These are phyloP conservation scores for Simmondsia chinensis DNA, from an alignment of 148 eudicot species.

Conservation along the genomic window DNA sequence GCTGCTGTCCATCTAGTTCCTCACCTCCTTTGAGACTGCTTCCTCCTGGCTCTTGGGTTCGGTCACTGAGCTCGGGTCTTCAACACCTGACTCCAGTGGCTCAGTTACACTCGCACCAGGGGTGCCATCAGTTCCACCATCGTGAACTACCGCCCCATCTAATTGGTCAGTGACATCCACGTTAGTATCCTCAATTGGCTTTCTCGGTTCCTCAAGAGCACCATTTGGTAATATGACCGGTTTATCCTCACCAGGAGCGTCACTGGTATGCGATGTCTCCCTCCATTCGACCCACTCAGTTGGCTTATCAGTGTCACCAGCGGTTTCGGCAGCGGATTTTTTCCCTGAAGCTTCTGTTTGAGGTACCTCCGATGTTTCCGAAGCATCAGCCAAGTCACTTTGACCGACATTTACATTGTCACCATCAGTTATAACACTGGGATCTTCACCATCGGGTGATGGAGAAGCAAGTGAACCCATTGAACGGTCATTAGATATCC, in stretches of 20 bases:
- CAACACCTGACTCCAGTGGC: too few species aligned
- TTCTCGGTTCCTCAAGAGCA: slow-evolving; percentile 18
- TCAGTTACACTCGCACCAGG: too few species aligned
- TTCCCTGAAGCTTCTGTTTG: slow-evolving; percentile 9
- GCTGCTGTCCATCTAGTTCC: too few species aligned
- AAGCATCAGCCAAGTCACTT: slow-evolving; percentile 29
- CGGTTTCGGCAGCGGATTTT: slow-evolving; percentile 7
- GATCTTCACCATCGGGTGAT: slow-evolving; percentile 30
- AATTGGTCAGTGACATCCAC: too few species aligned
- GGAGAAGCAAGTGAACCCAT: slow-evolving; percentile 37
- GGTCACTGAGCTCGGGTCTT: too few species aligned
- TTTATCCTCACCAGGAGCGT: slow-evolving; percentile 20
- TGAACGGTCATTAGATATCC: slow-evolving; percentile 24
- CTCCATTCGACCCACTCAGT: slow-evolving; percentile 87
- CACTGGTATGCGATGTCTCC: slow-evolving; percentile 43
- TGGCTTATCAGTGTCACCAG: slow-evolving; percentile 22
- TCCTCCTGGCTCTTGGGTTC: too few species aligned
- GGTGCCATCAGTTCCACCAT: too few species aligned
- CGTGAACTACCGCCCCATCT: too few species aligned
- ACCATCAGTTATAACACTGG: slow-evolving; percentile 11
- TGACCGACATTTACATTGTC: slow-evolving; percentile 22
- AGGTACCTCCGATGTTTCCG: slow-evolving; percentile 22
- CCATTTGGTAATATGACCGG: slow-evolving; percentile 27
- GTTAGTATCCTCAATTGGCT: too few species aligned
- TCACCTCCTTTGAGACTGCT: too few species aligned